Evolutionary conservation across 306 rosid genomes (phyloP).

Genomic region (Fragaria vesca): DNA sequence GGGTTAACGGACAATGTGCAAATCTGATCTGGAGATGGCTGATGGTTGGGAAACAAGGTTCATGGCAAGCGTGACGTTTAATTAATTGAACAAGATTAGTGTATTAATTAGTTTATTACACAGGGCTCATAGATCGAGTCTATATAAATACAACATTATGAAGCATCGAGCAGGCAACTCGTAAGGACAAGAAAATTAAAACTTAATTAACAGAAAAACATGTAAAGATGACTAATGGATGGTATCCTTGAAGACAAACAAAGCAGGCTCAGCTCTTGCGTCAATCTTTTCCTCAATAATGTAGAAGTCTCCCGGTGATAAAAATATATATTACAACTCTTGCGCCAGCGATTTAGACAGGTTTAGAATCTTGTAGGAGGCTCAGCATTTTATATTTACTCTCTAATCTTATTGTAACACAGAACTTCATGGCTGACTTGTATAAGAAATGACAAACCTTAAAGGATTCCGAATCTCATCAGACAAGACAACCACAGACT

Average conservation of each 20-base stretch:
- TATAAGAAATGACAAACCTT: not conserved
- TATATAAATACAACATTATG: not conserved
- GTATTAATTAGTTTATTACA: not conserved
- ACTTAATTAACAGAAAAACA: not conserved
- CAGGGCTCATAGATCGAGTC: constrained; percentile 13
- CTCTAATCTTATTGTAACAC: not conserved
- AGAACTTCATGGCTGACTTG: not conserved
- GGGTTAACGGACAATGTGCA: not conserved
- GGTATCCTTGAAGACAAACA: constrained; percentile 26
- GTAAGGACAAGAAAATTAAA: not conserved
- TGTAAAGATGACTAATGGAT: not conserved
- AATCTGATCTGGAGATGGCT: not conserved
- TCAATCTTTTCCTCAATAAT: constrained; percentile 9
- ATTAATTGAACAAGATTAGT: not conserved
- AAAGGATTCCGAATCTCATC: not conserved
- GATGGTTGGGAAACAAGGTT: not conserved
- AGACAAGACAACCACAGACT: not conserved
- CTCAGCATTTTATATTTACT: not conserved
- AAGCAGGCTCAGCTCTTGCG: constrained; percentile 31
- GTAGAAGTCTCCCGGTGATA: not conserved
- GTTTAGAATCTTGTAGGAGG: not conserved
- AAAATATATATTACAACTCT: constrained; percentile 3
- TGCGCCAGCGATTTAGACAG: constrained; percentile 27
- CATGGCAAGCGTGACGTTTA: not conserved
- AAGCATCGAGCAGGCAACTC: constrained; percentile 4